Base-by-base conservation (phyloP, 768 basidiomycete species). In the Tulasnella sp. region DNA sequence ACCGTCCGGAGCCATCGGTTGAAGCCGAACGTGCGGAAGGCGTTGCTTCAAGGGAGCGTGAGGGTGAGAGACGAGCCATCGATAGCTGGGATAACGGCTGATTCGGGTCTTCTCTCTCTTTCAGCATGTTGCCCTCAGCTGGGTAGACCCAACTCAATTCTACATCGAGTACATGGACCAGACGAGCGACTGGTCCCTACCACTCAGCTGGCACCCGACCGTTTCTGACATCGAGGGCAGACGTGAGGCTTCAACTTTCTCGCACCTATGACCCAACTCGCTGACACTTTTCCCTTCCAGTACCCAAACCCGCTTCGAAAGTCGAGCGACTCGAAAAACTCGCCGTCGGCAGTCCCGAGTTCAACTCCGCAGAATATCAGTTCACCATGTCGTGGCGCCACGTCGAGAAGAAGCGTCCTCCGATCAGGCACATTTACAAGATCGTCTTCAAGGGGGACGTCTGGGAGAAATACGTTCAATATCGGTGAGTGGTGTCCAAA, bases 91-190 rank as follows among this genome's bases (percentile, higher is more conserved):
- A 2, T 58, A 37, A 76, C 75, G 3, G 28, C n/a, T n/a, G 31
- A 64, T 1, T 24, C 5, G 20, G 60, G n/a, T n/a, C n/a, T 9
- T 69, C 18, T 11, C 5, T 24, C 28, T 76, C 48, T 37, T n/a
- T 58, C 46, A 76, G 76, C 46, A 76, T n/a, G 54, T 76, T 31
- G 46, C 46, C 28, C 54, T 76, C 4, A 76, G 76, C 46, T 50
- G 34, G 54, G 48, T 76, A 7, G 34, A 76, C 46, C 42, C 41
- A 14, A 58, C 22, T 3, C 76, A 76, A 24, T 76, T 46, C 46
- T 76, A 76, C 54, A 54, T 76, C 76, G 76, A 76, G 40, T 76
- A 76, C 48, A 76, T 76, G 76, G 76, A 76, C 48, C 46, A 58
- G 14, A 76, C 76, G 22, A 76, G 41, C 48, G 76, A 76, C 34